These are phyloP conservation scores for Fusarium euwallaceae DNA, from an alignment of 2,329 filamentous ascomycete genomes.

Conservation along the genomic window DNA sequence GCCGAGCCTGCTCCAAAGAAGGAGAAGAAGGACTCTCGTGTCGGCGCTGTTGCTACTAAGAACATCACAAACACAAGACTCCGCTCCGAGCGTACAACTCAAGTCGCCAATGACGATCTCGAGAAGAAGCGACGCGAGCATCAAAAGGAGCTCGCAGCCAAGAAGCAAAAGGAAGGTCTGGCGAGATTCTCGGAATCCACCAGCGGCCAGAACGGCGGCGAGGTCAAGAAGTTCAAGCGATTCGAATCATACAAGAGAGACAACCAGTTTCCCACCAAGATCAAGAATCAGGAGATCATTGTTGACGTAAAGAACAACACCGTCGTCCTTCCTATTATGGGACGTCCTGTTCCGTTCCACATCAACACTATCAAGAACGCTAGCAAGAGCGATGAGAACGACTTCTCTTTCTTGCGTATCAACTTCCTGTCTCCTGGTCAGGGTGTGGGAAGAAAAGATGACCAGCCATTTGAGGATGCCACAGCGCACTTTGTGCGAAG, in stretches of 20 bases:
- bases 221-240: slow-evolving; percentile 98
- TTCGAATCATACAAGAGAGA: slow-evolving; percentile 99
- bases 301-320: slow-evolving; percentile 93
- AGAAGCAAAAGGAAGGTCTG: slow-evolving; percentile 91
- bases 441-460: slow-evolving; percentile 96
- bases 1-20: slow-evolving; percentile 89
- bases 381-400: slow-evolving; percentile 95
- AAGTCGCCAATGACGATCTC: slow-evolving; percentile 84
- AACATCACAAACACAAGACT: slow-evolving; percentile 96
- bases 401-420: slow-evolving; percentile 93
- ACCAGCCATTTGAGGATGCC: slow-evolving; percentile 97
- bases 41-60: slow-evolving; percentile 90
- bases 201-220: slow-evolving; percentile 86
- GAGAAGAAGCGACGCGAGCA: slow-evolving; percentile 90
- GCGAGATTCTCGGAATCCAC: slow-evolving; percentile 88
- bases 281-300: slow-evolving; percentile 88
- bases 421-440: slow-evolving; percentile 98
- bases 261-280: slow-evolving; percentile 86
- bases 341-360: slow-evolving; percentile 96
- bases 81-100: slow-evolving; percentile 89
- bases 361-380: slow-evolving; percentile 99
- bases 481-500: slow-evolving; percentile 96
- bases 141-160: slow-evolving; percentile 87
- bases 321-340: slow-evolving; percentile 96
- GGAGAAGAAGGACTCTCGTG: slow-evolving; percentile 84